Percentiles rank a stretch among this genome's conserved stretches.
These are phyloP conservation scores for Canariomyces notabilis DNA, from an alignment of 2,329 filamentous ascomycete species.

Conservation along the genomic window DNA sequence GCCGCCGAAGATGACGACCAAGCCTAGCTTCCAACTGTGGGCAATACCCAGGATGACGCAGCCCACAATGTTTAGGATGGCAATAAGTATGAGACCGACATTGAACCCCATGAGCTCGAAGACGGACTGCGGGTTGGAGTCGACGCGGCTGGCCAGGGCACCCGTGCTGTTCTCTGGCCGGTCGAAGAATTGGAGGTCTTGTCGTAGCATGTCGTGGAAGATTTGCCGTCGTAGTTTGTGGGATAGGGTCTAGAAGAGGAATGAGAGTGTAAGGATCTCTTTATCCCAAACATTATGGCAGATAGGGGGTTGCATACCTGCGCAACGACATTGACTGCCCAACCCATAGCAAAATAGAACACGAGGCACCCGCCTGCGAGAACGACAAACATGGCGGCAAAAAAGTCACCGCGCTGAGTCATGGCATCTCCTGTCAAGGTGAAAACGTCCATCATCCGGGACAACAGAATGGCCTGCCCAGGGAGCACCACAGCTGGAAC, in stretches of 20 bases:
- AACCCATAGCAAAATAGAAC: slow-evolving; percentile 39
- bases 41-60: slow-evolving; percentile 40
- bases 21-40: slow-evolving; percentile 43
- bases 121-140: slow-evolving; percentile 35
- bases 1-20: slow-evolving; percentile 43
- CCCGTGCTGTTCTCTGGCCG: slow-evolving; percentile 37
- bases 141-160: slow-evolving; percentile 33
- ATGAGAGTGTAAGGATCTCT: too few relatives aligned
- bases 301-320: slow-evolving; percentile 1
- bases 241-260: slow-evolving; percentile 15
- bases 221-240: slow-evolving; percentile 19
- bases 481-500: slow-evolving; percentile 29
- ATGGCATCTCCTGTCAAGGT: slow-evolving; percentile 29
- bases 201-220: slow-evolving; percentile 32
- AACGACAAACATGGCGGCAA: slow-evolving; percentile 49
- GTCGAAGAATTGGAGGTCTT: slow-evolving; percentile 41
- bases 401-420: slow-evolving; percentile 44
- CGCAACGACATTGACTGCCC: slow-evolving; percentile 32
- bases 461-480: slow-evolving; percentile 40
- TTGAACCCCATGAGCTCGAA: slow-evolving; percentile 42
- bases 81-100: slow-evolving; percentile 36
- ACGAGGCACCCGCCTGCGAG: slow-evolving; percentile 40
- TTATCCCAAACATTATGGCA: too few relatives aligned
- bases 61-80: slow-evolving; percentile 33
- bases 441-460: slow-evolving; percentile 39